A percentile compares a stretch with the other conserved stretches of the same genome.
Conservation (phyloP, 768 basidiomycete species). For the Naganishia onofrii region DNA sequence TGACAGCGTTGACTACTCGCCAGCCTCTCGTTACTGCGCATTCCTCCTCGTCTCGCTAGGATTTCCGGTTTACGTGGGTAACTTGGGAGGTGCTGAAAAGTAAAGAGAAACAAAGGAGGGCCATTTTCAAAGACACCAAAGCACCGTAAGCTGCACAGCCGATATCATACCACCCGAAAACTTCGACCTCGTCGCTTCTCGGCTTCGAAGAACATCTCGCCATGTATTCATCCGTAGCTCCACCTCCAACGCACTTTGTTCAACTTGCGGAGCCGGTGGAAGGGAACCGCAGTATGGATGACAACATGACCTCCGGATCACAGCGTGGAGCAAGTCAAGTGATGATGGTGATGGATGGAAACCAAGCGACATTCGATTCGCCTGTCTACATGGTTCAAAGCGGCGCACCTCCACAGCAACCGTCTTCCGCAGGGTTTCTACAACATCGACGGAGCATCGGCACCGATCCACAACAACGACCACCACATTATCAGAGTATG, state of each 20-base stretch:
- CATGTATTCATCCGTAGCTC: background rate
- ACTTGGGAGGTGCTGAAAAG: background rate
- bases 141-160: background rate
- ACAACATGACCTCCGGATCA: background rate
- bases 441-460: constrained; percentile 2
- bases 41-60: background rate
- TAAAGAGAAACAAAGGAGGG: background rate
- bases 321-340: background rate
- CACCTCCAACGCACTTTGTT: background rate
- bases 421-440: constrained; percentile 2
- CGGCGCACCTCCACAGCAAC: background rate
- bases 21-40: too few species aligned
- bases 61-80: too few species aligned
- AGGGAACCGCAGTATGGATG: background rate
- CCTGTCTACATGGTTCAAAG: background rate
- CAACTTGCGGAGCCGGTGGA: background rate
- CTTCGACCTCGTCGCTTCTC: background rate
- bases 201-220: background rate
- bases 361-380: background rate
- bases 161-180: background rate
- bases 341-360: constrained; percentile 7
- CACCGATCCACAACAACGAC: background rate
- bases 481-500: background rate
- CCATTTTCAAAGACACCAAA: background rate
- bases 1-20: too few species aligned